phyloP scores from a whole-genome alignment of 179 eudicot genomes.

The Sideroxylon spinosum region DNA sequence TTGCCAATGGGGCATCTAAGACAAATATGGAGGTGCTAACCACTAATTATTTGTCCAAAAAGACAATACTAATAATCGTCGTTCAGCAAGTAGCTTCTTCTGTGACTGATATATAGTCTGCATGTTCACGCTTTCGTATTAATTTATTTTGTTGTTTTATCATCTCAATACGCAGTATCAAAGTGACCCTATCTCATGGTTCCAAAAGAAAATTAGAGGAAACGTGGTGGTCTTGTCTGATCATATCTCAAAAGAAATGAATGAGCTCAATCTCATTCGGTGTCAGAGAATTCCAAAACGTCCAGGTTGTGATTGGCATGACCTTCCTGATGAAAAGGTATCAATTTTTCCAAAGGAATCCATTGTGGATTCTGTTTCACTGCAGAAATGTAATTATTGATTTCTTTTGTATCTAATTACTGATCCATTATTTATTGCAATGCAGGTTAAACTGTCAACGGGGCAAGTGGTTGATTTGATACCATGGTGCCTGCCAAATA shows the following conservation, averaged over 20 bases:
- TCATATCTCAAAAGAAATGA: constrained; percentile 91
- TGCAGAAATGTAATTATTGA: not conserved
- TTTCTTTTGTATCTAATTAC: too few relatives aligned
- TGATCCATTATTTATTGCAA: not conserved
- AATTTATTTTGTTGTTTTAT: not conserved
- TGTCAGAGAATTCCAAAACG: constrained; percentile 84
- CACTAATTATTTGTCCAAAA: not conserved
- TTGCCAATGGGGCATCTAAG: constrained; percentile 72
- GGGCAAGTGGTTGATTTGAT: constrained; percentile 89
- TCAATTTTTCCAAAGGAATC: not conserved
- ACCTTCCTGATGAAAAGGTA: constrained; percentile 95
- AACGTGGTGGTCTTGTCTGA: constrained; percentile 45
- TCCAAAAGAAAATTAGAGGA: constrained; percentile 78
- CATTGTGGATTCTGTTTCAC: not conserved
- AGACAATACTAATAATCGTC: not conserved
- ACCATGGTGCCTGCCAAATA: constrained; percentile 97
- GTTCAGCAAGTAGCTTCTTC: not conserved
- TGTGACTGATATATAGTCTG: not conserved
- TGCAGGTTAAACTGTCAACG: constrained; percentile 69
- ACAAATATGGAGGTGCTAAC: constrained; percentile 53
- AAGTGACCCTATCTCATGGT: constrained; percentile 75
- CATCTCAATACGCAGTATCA: constrained; percentile 51
- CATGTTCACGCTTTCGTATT: not conserved
- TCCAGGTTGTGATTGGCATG: constrained; percentile 97
- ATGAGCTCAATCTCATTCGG: constrained; percentile 72